Evolutionary conservation across 1,284 basidiomycete genomes (phyloP).

Genomic region (Cutaneotrichosporon sp.): DNA sequence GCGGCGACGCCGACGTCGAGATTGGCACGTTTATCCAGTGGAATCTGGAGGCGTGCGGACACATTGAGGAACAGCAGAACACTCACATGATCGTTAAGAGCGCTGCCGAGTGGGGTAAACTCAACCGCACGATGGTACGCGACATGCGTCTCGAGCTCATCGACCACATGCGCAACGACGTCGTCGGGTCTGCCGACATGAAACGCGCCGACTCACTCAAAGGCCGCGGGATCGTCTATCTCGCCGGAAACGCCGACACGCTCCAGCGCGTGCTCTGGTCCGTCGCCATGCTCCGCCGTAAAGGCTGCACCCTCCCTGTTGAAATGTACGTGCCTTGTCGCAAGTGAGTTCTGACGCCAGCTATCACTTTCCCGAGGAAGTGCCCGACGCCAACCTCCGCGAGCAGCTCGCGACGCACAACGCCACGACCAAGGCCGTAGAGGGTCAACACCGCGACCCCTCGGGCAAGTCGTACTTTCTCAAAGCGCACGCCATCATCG

Average conservation of each 20-base stretch:
- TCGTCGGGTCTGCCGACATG: constrained; percentile 20
- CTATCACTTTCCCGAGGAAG: constrained; percentile 50
- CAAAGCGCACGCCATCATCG: constrained; percentile 51
- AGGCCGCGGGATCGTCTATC: constrained; percentile 50
- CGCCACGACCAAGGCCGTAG: constrained; percentile 45
- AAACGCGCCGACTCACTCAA: constrained; percentile 20
- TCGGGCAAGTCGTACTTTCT: constrained; percentile 50
- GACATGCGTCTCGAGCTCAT: constrained; percentile 43
- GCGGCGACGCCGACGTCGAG: constrained; percentile 44
- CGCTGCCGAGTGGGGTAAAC: constrained; percentile 41
- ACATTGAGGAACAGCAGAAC: constrained; percentile 43
- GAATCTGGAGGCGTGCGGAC: constrained; percentile 45
- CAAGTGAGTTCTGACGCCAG: constrained; percentile 13
- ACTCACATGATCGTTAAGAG: constrained; percentile 44
- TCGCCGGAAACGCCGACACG: constrained; percentile 53
- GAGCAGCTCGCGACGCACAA: constrained; percentile 39
- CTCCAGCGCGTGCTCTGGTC: constrained; percentile 48
- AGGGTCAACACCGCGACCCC: constrained; percentile 39
- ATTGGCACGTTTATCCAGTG: constrained; percentile 43
- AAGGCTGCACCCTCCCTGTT: constrained; percentile 45
- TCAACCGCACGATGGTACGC: constrained; percentile 40
- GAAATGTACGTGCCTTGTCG: constrained; percentile 32
- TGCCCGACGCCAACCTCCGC: constrained; percentile 43
- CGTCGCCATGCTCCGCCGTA: constrained; percentile 45
- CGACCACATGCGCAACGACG: constrained; percentile 32